A percentile compares a stretch with the other conserved stretches of the same genome.
These are phyloP conservation scores for Boletus reticulatus DNA, from an alignment of 768 basidiomycete genomes.

Conservation along the genomic window DNA sequence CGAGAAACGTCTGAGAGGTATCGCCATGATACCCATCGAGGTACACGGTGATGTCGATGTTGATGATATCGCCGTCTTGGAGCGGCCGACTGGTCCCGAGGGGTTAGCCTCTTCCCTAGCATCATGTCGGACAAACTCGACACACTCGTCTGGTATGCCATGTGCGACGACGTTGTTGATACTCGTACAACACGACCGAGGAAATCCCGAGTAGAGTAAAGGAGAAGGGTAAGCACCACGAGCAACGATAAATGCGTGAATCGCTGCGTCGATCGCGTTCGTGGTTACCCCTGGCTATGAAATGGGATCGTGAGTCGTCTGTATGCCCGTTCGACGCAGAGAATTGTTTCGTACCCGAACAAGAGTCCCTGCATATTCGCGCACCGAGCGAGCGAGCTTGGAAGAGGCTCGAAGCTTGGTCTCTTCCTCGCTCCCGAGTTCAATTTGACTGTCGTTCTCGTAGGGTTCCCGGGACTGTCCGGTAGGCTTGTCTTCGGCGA, in stretches of 20 bases:
- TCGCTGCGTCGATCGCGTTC: conserved; percentile 62
- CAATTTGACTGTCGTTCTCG: conserved; percentile 39
- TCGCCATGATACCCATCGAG: conserved; percentile 88
- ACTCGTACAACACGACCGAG: conserved; percentile 57
- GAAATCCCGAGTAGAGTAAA: conserved; percentile 60
- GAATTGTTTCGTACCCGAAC: conserved; percentile 41
- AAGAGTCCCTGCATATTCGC: conserved; percentile 52
- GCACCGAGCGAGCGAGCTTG: conserved; percentile 52
- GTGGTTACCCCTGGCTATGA: conserved; percentile 70
- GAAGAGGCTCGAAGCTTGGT: conserved; percentile 50
- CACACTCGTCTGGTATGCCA: conserved; percentile 89
- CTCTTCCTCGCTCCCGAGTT: conserved; percentile 55
- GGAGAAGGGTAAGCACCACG: conserved; percentile 86
- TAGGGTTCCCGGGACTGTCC: not conserved
- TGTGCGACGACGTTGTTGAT: conserved; percentile 86
- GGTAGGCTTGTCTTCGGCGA: not conserved
- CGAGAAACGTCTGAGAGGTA: conserved; percentile 79
- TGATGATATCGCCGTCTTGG: conserved; percentile 81
- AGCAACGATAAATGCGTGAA: conserved; percentile 70
- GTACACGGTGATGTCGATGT: conserved; percentile 85
- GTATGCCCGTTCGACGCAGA: not conserved
- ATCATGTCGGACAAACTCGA: not conserved
- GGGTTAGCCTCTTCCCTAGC: not conserved
- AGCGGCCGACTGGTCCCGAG: conserved; percentile 62
- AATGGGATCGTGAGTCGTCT: not conserved